A percentile compares a stretch with the other conserved stretches of the same genome.
These are phyloP conservation scores for Gynochthodes officinalis DNA, from an alignment of 257 asterid genomes.

Conservation along the genomic window DNA sequence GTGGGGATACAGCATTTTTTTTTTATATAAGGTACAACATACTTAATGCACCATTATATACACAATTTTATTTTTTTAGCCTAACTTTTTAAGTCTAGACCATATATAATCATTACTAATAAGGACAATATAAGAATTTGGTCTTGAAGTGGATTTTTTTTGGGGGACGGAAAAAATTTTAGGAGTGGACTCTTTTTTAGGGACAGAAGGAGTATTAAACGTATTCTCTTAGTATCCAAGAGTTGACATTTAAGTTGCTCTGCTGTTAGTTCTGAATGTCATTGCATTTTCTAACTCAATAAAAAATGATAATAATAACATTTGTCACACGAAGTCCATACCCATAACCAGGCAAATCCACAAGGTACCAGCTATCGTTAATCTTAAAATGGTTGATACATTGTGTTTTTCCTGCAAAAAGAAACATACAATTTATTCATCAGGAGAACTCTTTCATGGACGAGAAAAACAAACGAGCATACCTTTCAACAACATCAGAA, in stretches of 20 bases:
- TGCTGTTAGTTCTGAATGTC: neutral
- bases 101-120: no score
- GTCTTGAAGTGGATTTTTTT: no score
- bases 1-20: no score
- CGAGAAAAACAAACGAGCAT: neutral
- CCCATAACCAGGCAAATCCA: conserved; percentile 99
- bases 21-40: no score
- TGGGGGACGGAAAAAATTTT: no score
- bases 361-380: conserved; percentile 89
- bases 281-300: neutral
- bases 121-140: no score
- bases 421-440: neutral
- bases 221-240: neutral
- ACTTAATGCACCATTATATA: no score
- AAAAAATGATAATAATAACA: neutral
- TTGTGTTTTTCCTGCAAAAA: conserved; percentile 90
- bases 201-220: no score
- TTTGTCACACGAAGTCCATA: conserved; percentile 25
- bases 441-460: neutral
- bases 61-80: no score
- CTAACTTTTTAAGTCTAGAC: no score
- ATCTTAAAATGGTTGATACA: conserved; percentile 96
- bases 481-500: neutral
- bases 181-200: no score
- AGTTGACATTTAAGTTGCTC: neutral